Percentiles rank a stretch among this genome's conserved stretches.
Conservation (phyloP, 768 basidiomycete genomes). For the Mycena galericulata region DNA sequence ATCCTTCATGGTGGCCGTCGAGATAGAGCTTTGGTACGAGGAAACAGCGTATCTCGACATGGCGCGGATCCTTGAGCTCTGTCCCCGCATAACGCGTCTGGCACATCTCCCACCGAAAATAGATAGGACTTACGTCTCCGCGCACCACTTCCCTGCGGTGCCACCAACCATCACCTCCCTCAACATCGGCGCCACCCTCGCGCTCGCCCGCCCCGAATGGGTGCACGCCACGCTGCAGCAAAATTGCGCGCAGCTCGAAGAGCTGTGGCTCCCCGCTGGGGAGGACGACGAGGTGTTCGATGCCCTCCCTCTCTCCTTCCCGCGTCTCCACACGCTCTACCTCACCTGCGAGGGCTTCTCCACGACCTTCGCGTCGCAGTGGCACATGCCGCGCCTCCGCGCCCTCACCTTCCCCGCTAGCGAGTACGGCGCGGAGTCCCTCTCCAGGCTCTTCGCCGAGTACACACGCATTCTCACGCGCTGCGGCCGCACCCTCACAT, state of each 20-base stretch:
- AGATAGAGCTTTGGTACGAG: no score
- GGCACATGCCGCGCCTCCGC: constrained; percentile 1
- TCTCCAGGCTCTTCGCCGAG: neutral
- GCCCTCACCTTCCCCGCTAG: neutral
- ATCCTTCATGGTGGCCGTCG: no score
- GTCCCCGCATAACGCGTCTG: neutral
- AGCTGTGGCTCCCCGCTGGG: neutral
- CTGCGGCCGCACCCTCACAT: neutral
- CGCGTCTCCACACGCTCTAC: neutral
- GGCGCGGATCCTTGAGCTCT: neutral
- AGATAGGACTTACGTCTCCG: neutral
- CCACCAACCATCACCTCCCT: neutral
- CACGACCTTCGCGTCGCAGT: neutral
- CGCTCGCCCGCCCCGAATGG: no score
- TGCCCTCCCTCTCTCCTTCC: neutral
- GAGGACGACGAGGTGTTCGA: neutral
- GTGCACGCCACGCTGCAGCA: no score
- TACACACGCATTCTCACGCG: neutral
- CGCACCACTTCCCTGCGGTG: no score
- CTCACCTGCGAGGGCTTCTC: neutral
- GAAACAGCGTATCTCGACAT: neutral
- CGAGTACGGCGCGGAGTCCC: neutral
- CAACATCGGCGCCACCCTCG: no score
- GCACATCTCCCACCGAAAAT: neutral
- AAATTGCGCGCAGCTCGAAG: neutral